Evolutionary conservation across 805 yeast species (phyloP).

Genomic region (Candida maris): DNA sequence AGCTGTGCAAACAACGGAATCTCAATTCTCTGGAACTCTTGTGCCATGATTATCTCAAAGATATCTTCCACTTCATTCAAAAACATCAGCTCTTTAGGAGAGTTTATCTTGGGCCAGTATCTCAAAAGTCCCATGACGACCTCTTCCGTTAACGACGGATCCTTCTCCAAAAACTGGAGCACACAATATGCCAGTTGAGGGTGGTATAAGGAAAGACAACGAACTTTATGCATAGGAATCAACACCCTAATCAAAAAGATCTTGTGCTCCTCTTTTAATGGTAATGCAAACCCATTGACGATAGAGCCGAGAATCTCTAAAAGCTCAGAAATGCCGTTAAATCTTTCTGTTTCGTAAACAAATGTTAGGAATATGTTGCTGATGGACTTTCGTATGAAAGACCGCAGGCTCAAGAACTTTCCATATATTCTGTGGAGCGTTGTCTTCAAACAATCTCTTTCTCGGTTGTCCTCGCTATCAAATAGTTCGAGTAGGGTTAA

Average conservation of each 20-base stretch:
- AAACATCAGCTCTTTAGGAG: slow-evolving; percentile 95
- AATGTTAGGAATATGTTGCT: slow-evolving; percentile 90
- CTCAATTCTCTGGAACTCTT: slow-evolving; percentile 86
- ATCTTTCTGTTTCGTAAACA: slow-evolving; percentile 91
- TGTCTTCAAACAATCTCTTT: slow-evolving; percentile 91
- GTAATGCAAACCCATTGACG: slow-evolving; percentile 96
- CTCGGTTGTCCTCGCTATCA: slow-evolving; percentile 95
- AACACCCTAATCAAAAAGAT: slow-evolving; percentile 81
- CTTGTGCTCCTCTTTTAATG: slow-evolving; percentile 95
- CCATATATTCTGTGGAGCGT: slow-evolving; percentile 96
- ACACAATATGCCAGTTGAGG: slow-evolving; percentile 97
- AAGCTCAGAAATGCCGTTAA: slow-evolving; percentile 93
- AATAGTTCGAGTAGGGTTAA: slow-evolving; percentile 78
- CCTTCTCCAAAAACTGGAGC: slow-evolving; percentile 94
- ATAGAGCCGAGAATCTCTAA: slow-evolving; percentile 93
- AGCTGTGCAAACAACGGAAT: slow-evolving; percentile 92
- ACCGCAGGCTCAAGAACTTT: slow-evolving; percentile 82
- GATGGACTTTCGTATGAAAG: slow-evolving; percentile 87
- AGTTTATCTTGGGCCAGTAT: slow-evolving; percentile 95
- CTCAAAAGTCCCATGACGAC: slow-evolving; percentile 91
- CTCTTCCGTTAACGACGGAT: slow-evolving; percentile 87
- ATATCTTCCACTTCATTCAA: slow-evolving; percentile 95
- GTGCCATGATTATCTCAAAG: slow-evolving; percentile 92
- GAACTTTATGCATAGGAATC: slow-evolving; percentile 89
- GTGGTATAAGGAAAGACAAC: slow-evolving; percentile 84